Evolutionary conservation across 1,284 basidiomycete genomes (phyloP), one percentile per base, ranked within the genome.

Genomic region (Entoloma clypeatum): DNA sequence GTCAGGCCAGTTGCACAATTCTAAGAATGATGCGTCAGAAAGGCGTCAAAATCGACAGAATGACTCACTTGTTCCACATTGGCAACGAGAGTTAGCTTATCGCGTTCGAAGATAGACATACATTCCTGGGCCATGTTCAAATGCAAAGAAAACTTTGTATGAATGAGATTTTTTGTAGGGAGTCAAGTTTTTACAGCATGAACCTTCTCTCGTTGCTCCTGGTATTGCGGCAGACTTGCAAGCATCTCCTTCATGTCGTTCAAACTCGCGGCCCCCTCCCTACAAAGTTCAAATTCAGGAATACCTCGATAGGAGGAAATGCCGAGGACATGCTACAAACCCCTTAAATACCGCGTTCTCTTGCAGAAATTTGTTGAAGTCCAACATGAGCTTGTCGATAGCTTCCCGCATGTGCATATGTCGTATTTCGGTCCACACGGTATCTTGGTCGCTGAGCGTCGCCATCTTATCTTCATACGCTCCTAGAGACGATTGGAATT

Each of bases 201-300:
- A 33, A 84, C 90, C 75, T 93, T 92, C 61, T 99, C 94, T 52
- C 95, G 81, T 54, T 92, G 90, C 50, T 95, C 91, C 64, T 96
- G 91, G 60, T 92, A 96, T 62, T 98, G 92, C 3, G 95, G 94
- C 45, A 99, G 61, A 55, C 74, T 90, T 14, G 96, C 96, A 30
- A 99, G 74, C 95, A 99, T 97, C 58, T 99, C 95, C 62, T 97
- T 96, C 88, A 99, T 94, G 63, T 97, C 94, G 59, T 93, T 94
- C 43, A 99, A 67, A 55, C 81, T 94, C 35, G 87, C 87, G 10
- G 83, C 86, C n/a, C 86, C 84, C 52, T 84, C 80, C 27, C 83
- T 86, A 39, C 22, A 40, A n/a, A n/a, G n/a, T n/a, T n/a, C n/a
- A n/a, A 34, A 32, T 13, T 28, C 36, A 44, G 38, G 36, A 43